Evolutionary conservation across 2,329 filamentous ascomycete species (phyloP).

Genomic region (Colletotrichum cordylinicola): DNA sequence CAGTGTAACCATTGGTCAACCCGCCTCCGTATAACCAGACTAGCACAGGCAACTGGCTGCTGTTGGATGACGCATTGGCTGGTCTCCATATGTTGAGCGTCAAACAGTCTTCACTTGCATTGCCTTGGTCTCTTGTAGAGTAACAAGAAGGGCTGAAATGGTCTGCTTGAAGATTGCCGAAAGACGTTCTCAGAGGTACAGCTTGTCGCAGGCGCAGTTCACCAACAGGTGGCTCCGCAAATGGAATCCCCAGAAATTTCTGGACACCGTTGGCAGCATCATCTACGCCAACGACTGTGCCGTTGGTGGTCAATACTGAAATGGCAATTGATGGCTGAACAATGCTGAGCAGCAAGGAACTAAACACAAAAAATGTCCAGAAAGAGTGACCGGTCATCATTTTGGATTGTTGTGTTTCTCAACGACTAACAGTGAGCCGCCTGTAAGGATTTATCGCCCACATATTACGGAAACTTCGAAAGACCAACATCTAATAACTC

Average conservation of each 20-base stretch:
- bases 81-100: slow-evolving; percentile 32
- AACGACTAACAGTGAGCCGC: background rate
- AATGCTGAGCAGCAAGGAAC: fast-evolving
- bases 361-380: background rate
- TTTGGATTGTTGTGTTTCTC: background rate
- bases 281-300: background rate
- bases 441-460: background rate
- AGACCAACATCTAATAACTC: background rate
- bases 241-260: slow-evolving; percentile 50
- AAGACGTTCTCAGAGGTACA: slow-evolving; percentile 47
- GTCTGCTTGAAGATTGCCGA: slow-evolving; percentile 41
- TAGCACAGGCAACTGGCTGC: slow-evolving; percentile 56
- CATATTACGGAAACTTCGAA: background rate
- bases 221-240: slow-evolving; percentile 41
- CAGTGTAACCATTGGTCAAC: slow-evolving; percentile 9
- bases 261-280: background rate
- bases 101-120: slow-evolving; percentile 34
- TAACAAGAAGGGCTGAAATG: slow-evolving; percentile 50
- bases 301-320: background rate
- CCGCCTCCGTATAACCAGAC: slow-evolving; percentile 62
- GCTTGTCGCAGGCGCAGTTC: slow-evolving; percentile 57
- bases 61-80: slow-evolving; percentile 25
- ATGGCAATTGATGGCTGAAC: background rate
- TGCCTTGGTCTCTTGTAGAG: slow-evolving; percentile 56
- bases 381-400: background rate